These are phyloP conservation scores for Dysphania ambrosioides DNA, from an alignment of 148 eudicot species.

Conservation along the genomic window DNA sequence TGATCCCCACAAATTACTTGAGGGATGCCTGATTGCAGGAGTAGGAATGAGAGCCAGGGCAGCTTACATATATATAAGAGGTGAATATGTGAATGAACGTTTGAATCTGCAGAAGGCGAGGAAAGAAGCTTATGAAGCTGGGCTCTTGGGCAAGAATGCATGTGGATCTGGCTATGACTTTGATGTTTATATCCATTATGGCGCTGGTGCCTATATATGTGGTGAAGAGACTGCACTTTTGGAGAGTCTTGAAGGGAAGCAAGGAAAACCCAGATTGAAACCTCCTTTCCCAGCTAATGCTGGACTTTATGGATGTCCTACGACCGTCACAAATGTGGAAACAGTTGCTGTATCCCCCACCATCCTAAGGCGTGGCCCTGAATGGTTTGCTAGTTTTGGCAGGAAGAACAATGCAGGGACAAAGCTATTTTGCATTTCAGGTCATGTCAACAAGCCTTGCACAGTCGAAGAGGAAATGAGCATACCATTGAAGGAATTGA, in stretches of 20 bases:
- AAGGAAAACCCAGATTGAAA: conserved; percentile 95
- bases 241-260: conserved; percentile 95
- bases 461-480: conserved; percentile 99
- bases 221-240: conserved; percentile 97
- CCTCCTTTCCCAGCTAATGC: conserved; percentile 98
- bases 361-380: conserved; percentile 84
- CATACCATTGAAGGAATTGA: conserved; percentile 76
- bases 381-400: conserved; percentile 91
- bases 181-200: conserved; percentile 87
- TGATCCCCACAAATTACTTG: conserved; percentile 86
- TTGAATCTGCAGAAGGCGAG: conserved; percentile 69
- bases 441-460: conserved; percentile 96
- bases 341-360: conserved; percentile 96
- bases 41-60: conserved; percentile 91
- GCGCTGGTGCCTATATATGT: conserved; percentile 95
- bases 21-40: conserved; percentile 89
- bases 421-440: conserved; percentile 76
- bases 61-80: conserved; percentile 90
- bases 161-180: conserved; percentile 97
- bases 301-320: conserved; percentile 88
- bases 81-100: conserved; percentile 89
- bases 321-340: conserved; percentile 93
- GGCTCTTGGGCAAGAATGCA: conserved; percentile 76
- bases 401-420: conserved; percentile 90
- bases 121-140: conserved; percentile 85